Base-by-base conservation (phyloP, 208 protist species). In the Jaenimonas drosophilae region DNA sequence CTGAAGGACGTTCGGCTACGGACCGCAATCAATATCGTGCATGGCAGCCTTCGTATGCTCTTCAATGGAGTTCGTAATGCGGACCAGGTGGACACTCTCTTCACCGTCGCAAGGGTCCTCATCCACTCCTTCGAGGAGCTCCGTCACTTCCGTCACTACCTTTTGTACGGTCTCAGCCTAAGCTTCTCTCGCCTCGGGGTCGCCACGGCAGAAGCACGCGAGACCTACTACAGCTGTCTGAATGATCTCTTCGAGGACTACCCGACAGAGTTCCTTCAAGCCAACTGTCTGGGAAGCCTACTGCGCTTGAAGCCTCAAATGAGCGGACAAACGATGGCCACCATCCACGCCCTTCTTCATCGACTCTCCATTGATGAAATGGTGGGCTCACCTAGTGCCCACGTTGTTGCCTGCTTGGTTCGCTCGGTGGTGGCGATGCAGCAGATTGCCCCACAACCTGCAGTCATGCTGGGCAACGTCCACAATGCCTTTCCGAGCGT, bases 111-210 rank as follows among this genome's bases (percentile, higher is more conserved):
- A n/a, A 65, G 69, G 23, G 62, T 51, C 9, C 36, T 92, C n/a
- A 76, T 92, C 24, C 61, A 54, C 2, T 31, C 47, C 20, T 56
- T 77, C 41, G 38, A 60, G 17, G 16, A n/a, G 6, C 31, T 73
- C 5, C 65, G 60, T 21, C 20, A 31, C 11, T 66, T 83, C 32
- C 65, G 76, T 25, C 37, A 84, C 44, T 70, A 70, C 17, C 33
- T 92, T 20, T 70, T 92, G 4, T 88, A 92, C 55, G 75, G 68
- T 17, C 57, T 92, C 23, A 57, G 66, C 46, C 31, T 75, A 27
- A 83, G 71, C 45, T 64, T 61, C 2, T 42, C 63, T 7, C 51
- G 61, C 24, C 47, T 52, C 16, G 33, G 45, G 23, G 31, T 19
- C n/a, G 56, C 61, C 29, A 36, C 53, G 12, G 24, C n/a, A n/a